phyloP scores from a whole-genome alignment of 106 monocot genomes.

The Acanthochlamys bracteata region DNA sequence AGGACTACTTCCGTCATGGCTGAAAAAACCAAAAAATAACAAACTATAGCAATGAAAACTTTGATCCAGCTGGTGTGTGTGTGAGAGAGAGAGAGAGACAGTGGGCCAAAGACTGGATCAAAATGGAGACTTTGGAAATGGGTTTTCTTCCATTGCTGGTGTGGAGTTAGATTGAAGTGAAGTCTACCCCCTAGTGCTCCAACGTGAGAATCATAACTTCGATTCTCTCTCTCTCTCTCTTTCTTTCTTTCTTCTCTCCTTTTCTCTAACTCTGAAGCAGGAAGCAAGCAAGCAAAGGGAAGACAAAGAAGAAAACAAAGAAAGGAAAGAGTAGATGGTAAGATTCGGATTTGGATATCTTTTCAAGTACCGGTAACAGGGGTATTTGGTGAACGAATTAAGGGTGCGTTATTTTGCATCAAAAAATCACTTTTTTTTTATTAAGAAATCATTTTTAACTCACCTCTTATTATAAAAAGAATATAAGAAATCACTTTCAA shows the following conservation, averaged over 20 bases:
- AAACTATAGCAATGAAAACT: neutral
- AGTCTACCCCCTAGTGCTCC: neutral
- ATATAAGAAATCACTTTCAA: too few relatives aligned
- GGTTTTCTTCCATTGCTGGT: neutral
- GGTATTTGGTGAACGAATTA: neutral
- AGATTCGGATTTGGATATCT: neutral
- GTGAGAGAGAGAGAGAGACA: neutral
- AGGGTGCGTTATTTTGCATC: too few relatives aligned
- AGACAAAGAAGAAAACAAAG: too few relatives aligned
- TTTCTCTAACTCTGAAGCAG: neutral
- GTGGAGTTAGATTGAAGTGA: conserved; percentile 11
- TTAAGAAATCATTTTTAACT: too few relatives aligned
- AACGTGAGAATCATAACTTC: neutral
- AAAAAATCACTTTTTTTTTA: too few relatives aligned
- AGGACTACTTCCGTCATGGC: conserved; percentile 54
- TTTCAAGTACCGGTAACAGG: neutral
- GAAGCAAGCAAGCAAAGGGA: neutral
- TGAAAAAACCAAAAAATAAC: neutral
- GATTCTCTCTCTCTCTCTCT: neutral
- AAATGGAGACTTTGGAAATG: conserved; percentile 22
- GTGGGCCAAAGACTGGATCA: neutral
- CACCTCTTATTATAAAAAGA: too few relatives aligned
- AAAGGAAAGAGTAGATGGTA: neutral
- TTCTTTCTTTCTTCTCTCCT: neutral
- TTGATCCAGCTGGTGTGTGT: neutral